A percentile compares a stretch with the other conserved stretches of the same genome.
phyloP scores from a whole-genome alignment of 2,329 filamentous ascomycete species.

The Helotiales sp. region DNA sequence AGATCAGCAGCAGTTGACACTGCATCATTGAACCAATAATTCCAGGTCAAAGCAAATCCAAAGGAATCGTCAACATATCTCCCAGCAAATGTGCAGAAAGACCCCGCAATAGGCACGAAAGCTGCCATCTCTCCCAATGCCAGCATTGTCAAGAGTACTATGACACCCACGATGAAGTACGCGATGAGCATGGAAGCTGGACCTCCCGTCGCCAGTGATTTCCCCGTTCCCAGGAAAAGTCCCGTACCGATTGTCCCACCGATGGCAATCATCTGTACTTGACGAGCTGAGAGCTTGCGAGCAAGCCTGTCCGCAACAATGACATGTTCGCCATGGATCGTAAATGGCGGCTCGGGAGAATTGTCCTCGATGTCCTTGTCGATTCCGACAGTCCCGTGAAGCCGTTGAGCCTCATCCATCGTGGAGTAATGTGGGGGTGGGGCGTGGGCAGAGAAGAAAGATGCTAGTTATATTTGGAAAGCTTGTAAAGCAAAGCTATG shows the following conservation, averaged over 20 bases:
- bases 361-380: constrained; percentile 10
- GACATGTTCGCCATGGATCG: constrained; percentile 5
- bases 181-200: constrained; percentile 59
- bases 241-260: constrained; percentile 61
- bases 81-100: constrained; percentile 55
- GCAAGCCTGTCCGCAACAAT: constrained; percentile 40
- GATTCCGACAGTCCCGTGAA: not conserved
- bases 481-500: not conserved
- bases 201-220: constrained; percentile 58
- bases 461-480: not conserved
- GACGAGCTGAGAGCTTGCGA: constrained; percentile 58
- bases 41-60: constrained; percentile 55
- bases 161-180: constrained; percentile 56
- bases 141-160: constrained; percentile 60
- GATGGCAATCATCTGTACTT: constrained; percentile 68
- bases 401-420: not conserved
- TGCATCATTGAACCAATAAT: constrained; percentile 68
- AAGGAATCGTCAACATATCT: constrained; percentile 55
- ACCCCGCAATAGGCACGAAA: constrained; percentile 53
- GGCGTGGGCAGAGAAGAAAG: not conserved
- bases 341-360: not conserved
- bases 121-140: constrained; percentile 61
- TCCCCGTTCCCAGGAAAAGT: constrained; percentile 62
- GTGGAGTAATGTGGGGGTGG: not conserved
- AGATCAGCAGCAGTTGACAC: constrained; percentile 60